Evolutionary conservation across 2,329 filamentous ascomycete genomes (phyloP), one percentile per base, ranked within the genome.

Genomic region (Eutypa lata): DNA sequence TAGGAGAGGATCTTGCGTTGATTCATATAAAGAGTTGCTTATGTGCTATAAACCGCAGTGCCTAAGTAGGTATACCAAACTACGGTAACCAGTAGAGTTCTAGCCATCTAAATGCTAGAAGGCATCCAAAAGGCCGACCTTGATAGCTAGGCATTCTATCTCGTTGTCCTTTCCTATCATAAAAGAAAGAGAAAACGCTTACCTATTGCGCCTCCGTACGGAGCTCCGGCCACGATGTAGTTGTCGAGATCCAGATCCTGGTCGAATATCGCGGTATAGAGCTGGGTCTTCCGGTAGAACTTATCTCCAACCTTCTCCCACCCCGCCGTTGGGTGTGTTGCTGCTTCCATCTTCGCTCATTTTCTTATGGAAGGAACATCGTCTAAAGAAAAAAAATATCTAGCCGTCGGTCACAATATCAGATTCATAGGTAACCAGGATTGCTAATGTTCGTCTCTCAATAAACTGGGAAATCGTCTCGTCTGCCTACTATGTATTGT

Each of bases 271-370:
- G 87, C 89, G 56, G 91, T 92, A 78, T 97, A 99, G 56, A 96
- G 84, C 72, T 93, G 89, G 53, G 90, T 87, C 77, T 96, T 97
- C 71, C 93, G 90, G 76, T 97, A 99, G 79, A 95, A 97, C 66
- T 85, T 88, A 73, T 95, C 89, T 68, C 91, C 94, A 61, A 97
- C 85, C 72, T 84, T 89, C 78, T 96, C 91, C 94, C 94, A 99
- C 72, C 93, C 90, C 65, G 90, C 89, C 64, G 90, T 90, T 66
- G 92, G 80, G 72, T 82, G 79, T 66, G 79, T 73, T 59, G 75
- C 42, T 45, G 42, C 72, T 64, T 84, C 82, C 82, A 85, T 84
- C 48, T 58, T 71, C 43, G 53, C 60, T 60, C 68, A 45, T 45
- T 26, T 45, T 45, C 42, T 28, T n/a, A 45, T 28, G 22, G 3